These are phyloP conservation scores for Cryptosporidium sp. DNA, from an alignment of 169 alveolate species.

Conservation along the genomic window DNA sequence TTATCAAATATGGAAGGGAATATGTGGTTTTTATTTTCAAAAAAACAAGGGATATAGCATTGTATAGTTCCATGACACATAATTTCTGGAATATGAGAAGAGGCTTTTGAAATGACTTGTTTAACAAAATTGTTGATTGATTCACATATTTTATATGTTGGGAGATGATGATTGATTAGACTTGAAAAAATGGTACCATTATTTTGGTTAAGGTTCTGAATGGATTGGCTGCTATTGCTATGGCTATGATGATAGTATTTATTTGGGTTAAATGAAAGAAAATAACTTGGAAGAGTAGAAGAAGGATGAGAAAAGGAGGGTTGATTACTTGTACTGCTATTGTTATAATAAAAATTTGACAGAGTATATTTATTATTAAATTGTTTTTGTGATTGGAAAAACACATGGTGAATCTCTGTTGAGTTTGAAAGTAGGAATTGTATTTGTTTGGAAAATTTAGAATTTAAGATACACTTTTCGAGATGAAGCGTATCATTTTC, in stretches of 20 bases:
- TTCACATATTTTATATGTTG: neutral
- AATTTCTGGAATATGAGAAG: neutral
- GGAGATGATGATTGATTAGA: neutral
- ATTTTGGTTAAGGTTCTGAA: neutral
- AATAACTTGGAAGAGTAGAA: neutral
- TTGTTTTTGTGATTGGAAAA: neutral
- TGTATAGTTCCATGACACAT: slow-evolving; percentile 34
- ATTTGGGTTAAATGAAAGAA: neutral
- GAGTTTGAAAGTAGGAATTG: slow-evolving; percentile 8
- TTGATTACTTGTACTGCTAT: too few species aligned
- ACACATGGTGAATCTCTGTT: neutral
- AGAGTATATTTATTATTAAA: too few species aligned
- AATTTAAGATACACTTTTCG: slow-evolving; percentile 46
- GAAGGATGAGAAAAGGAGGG: neutral
- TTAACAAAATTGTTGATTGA: neutral
- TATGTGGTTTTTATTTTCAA: neutral
- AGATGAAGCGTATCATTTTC: slow-evolving; percentile 16
- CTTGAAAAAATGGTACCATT: neutral
- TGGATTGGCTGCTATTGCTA: neutral
- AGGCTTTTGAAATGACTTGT: neutral
- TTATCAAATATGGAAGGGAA: neutral
- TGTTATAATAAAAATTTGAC: neutral
- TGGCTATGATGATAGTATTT: neutral
- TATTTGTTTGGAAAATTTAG: slow-evolving; percentile 30
- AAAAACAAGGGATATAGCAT: slow-evolving; percentile 38